Conservation (phyloP, 768 basidiomycete genomes). For the Crucibulum laeve region DNA sequence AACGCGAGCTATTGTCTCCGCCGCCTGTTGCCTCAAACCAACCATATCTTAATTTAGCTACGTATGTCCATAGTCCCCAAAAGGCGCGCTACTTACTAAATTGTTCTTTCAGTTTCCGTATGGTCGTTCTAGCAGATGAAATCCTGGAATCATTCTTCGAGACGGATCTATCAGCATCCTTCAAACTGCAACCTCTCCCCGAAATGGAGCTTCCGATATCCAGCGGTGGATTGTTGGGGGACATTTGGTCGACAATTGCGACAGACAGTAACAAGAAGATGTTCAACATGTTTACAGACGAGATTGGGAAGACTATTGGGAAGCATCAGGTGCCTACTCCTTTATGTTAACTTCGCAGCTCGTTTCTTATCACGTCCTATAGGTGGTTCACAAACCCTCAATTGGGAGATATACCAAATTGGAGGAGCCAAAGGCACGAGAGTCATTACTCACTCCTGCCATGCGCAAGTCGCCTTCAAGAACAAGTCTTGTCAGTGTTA, state of each 20-base stretch:
- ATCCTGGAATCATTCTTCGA: conserved; percentile 96
- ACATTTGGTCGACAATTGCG: conserved; percentile 85
- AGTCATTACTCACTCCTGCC: conserved; percentile 74
- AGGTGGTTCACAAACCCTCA: conserved; percentile 75
- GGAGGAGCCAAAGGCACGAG: conserved; percentile 85
- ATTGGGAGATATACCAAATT: conserved; percentile 82
- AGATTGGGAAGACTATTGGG: conserved; percentile 91
- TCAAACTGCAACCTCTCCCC: conserved; percentile 69
- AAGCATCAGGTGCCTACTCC: conserved; percentile 68
- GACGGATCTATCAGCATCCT: conserved; percentile 84
- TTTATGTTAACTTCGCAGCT: not conserved
- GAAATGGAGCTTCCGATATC: conserved; percentile 61
- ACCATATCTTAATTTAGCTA: conserved; percentile 90
- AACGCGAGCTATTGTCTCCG: conserved; percentile 30
- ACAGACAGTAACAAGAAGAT: conserved; percentile 92
- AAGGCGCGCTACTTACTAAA: not conserved
- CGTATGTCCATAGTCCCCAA: conserved; percentile 37
- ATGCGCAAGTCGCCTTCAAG: conserved; percentile 59
- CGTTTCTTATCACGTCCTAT: not conserved
- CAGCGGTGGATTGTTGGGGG: conserved; percentile 67
- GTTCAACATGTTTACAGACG: conserved; percentile 90
- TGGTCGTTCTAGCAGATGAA: conserved; percentile 97
- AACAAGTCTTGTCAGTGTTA: conserved; percentile 38
- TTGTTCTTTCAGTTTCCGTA: conserved; percentile 71
- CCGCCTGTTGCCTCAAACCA: conserved; percentile 66